Evolutionary conservation across 2,329 filamentous ascomycete genomes (phyloP).

Genomic region (Phoma sp.): DNA sequence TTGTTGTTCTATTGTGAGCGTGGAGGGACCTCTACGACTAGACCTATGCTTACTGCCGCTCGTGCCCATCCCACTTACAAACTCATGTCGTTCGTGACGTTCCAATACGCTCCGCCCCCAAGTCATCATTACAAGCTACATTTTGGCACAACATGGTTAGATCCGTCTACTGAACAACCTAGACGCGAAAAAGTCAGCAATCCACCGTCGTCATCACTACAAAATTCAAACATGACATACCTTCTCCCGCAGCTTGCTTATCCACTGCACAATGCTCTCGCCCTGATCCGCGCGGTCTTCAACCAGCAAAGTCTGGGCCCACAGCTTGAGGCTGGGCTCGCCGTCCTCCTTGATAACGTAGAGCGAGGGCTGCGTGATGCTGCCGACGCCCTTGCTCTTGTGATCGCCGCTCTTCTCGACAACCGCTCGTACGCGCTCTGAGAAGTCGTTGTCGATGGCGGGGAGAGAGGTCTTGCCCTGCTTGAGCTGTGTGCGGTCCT

Average conservation of each 20-base stretch:
- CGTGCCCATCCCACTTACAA: background rate
- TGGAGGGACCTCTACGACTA: conserved; percentile 1
- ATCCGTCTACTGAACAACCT: conserved; percentile 46
- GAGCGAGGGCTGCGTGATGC: conserved; percentile 88
- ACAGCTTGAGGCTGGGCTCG: conserved; percentile 91
- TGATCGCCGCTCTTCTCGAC: conserved; percentile 92
- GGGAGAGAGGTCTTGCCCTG: conserved; percentile 90
- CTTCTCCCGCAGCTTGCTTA: conserved; percentile 93
- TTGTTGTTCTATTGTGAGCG: conserved; percentile 6
- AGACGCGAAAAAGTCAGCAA: conserved; percentile 4
- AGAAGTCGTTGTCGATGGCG: conserved; percentile 93
- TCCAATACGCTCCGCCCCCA: background rate
- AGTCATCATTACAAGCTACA: conserved; percentile 7
- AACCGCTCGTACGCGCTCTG: conserved; percentile 83
- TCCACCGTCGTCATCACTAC: background rate
- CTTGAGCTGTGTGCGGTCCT: conserved; percentile 81
- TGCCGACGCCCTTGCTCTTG: conserved; percentile 83
- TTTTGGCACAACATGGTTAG: conserved; percentile 8
- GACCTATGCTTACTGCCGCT: conserved; percentile 3
- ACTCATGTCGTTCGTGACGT: background rate
- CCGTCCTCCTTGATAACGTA: conserved; percentile 96
- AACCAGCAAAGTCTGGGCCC: conserved; percentile 94
- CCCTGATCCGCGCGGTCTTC: conserved; percentile 95
- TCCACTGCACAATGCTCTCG: conserved; percentile 90
- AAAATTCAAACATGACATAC: conserved; percentile 58